phyloP scores from a whole-genome alignment of 805 yeast genomes.

The fission yeast (Schizosaccharomyces pombe) region DNA sequence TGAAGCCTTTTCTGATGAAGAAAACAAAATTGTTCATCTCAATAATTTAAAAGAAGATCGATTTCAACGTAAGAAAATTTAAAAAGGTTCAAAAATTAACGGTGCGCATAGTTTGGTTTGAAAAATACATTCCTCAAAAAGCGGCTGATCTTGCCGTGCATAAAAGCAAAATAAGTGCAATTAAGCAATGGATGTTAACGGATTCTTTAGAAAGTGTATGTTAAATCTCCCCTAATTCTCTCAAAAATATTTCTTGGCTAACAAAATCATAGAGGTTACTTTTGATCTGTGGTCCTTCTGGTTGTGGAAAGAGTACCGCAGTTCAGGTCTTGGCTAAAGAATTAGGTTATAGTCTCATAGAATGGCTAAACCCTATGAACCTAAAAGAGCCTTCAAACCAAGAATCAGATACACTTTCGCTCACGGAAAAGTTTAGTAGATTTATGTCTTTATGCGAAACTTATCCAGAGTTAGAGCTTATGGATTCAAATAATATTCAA shows the following conservation, averaged over 20 bases:
- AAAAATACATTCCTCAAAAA: neutral
- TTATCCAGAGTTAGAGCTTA: neutral
- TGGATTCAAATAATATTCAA: neutral
- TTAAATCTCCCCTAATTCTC: neutral
- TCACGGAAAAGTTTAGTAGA: neutral
- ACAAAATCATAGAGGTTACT: neutral
- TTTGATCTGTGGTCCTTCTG: neutral
- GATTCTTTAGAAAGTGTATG: neutral
- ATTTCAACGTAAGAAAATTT: no score
- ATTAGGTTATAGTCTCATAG: neutral
- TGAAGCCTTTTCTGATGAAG: slow-evolving; percentile 1
- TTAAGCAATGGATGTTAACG: neutral
- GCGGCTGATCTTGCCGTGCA: slow-evolving; percentile 3
- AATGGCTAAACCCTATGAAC: slow-evolving; percentile 1
- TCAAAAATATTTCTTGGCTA: neutral
- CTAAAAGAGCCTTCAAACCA: neutral
- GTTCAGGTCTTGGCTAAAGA: neutral
- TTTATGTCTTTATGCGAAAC: neutral
- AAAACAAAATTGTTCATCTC: neutral
- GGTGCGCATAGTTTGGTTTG: slow-evolving; percentile 1
- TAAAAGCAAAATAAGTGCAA: neutral
- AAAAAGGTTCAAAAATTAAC: no score
- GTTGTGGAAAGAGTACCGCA: neutral
- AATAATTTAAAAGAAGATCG: no score
- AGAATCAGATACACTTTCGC: neutral